A percentile compares a stretch with the other conserved stretches of the same genome.
These are phyloP conservation scores for Penicillium longicatenatum DNA, from an alignment of 495 filamentous ascomycete genomes.

Conservation along the genomic window DNA sequence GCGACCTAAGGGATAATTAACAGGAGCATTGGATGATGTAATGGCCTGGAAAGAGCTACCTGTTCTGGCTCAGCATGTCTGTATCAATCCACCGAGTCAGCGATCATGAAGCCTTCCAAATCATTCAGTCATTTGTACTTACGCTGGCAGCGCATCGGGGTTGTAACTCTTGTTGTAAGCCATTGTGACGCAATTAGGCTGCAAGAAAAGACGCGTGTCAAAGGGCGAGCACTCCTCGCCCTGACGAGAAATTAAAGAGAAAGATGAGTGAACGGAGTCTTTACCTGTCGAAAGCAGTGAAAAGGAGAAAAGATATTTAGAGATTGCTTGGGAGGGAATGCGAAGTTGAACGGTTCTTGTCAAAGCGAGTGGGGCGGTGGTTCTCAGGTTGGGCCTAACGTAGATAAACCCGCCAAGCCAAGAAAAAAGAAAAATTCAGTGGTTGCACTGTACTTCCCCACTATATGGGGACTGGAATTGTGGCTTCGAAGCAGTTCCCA, in stretches of 20 bases:
- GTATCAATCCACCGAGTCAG: constrained; percentile 19
- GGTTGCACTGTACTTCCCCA: constrained; percentile 1
- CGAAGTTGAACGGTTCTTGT: constrained; percentile 12
- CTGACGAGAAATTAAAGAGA: constrained; percentile 5
- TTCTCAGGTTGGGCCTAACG: constrained; percentile 13
- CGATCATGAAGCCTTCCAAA: constrained; percentile 4
- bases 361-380: constrained; percentile 35
- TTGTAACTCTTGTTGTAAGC: constrained; percentile 93
- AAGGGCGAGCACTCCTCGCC: constrained; percentile 9
- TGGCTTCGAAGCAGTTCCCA: neutral
- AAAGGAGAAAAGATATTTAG: neutral
- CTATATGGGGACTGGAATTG: neutral
- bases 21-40: neutral
- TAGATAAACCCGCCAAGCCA: constrained; percentile 11
- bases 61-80: constrained; percentile 95
- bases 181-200: constrained; percentile 58
- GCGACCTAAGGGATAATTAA: constrained; percentile 45
- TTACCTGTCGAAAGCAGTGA: constrained; percentile 2
- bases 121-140: constrained; percentile 44
- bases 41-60: constrained; percentile 46
- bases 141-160: constrained; percentile 96
- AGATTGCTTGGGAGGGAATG: neutral
- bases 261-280: constrained; percentile 5
- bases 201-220: constrained; percentile 1
- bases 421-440: constrained; percentile 2